These are phyloP conservation scores for Hygrophorus pudorinus DNA, from an alignment of 768 basidiomycete genomes.

Conservation along the genomic window DNA sequence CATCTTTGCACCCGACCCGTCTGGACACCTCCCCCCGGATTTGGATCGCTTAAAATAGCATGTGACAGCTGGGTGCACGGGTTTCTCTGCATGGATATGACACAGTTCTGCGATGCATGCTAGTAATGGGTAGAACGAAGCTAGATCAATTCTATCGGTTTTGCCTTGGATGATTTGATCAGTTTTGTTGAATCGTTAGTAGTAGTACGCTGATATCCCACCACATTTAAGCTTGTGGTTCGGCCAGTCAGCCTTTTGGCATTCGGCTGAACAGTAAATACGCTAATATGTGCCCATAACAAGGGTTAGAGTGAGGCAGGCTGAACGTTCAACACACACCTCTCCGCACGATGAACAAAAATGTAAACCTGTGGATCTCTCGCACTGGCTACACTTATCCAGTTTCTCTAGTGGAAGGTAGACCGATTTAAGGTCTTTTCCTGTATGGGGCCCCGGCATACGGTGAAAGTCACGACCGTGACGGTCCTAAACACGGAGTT, in stretches of 20 bases:
- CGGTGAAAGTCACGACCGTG: too few species aligned
- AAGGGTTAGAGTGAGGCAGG: neutral
- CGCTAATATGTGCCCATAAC: too few species aligned
- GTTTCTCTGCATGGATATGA: conserved; percentile 9
- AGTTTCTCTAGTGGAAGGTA: conserved; percentile 9
- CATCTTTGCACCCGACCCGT: conserved; percentile 17
- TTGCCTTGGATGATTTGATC: conserved; percentile 16
- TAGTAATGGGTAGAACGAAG: conserved; percentile 20
- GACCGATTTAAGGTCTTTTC: conserved; percentile 9
- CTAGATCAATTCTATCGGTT: conserved; percentile 25
- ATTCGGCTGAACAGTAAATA: conserved; percentile 23
- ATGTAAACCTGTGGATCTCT: conserved; percentile 2
- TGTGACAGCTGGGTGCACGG: conserved; percentile 19
- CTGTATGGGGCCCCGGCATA: too few species aligned
- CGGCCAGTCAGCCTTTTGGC: conserved; percentile 23
- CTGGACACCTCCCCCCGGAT: conserved; percentile 16
- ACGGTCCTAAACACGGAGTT: too few species aligned
- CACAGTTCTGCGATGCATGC: conserved; percentile 14
- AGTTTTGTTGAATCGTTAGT: neutral
- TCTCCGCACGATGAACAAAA: conserved; percentile 12
- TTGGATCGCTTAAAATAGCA: conserved; percentile 19
- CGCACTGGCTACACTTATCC: conserved; percentile 8
- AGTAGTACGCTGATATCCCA: conserved; percentile 7
- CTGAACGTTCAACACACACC: neutral
- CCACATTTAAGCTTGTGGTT: conserved; percentile 20